Percentiles rank a stretch among this genome's conserved stretches.
These are phyloP conservation scores for Hypoxylon sp. DNA, from an alignment of 2,329 filamentous ascomycete genomes.

Conservation along the genomic window DNA sequence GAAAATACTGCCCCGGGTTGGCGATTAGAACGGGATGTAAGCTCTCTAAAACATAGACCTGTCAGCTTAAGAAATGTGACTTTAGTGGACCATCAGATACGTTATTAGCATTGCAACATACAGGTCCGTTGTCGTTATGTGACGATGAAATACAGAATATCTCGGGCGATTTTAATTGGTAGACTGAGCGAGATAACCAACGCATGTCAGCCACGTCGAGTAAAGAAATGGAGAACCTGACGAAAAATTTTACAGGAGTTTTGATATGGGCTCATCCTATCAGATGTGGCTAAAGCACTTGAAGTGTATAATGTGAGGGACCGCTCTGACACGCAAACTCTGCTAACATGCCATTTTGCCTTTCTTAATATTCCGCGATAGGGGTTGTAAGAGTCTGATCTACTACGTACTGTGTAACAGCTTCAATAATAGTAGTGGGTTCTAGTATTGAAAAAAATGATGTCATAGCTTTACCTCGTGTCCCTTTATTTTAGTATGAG, in stretches of 20 bases:
- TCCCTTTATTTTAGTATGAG: constrained; percentile 21
- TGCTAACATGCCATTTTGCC: neutral
- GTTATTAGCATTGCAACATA: constrained; percentile 7
- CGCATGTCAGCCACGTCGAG: constrained; percentile 41
- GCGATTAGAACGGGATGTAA: neutral
- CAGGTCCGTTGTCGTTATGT: constrained; percentile 6
- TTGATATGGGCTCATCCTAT: constrained; percentile 26
- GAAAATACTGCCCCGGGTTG: constrained; percentile 1
- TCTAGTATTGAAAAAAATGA: constrained; percentile 20
- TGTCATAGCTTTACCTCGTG: constrained; percentile 27
- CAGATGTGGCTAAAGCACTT: neutral
- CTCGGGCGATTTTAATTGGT: constrained; percentile 29
- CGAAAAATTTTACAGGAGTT: constrained; percentile 21
- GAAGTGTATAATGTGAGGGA: neutral
- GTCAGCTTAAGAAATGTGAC: neutral
- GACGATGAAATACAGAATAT: constrained; percentile 17
- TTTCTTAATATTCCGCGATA: constrained; percentile 6
- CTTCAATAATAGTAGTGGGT: neutral
- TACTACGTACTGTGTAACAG: too few relatives aligned
- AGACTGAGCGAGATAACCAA: constrained; percentile 29
- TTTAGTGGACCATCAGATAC: neutral
- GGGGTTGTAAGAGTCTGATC: neutral
- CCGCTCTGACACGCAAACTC: neutral
- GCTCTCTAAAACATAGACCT: constrained; percentile 2
- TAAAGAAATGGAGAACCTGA: constrained; percentile 34